phyloP scores from a whole-genome alignment of 2,329 filamentous ascomycete species.

The Aureobasidium melanogenum region DNA sequence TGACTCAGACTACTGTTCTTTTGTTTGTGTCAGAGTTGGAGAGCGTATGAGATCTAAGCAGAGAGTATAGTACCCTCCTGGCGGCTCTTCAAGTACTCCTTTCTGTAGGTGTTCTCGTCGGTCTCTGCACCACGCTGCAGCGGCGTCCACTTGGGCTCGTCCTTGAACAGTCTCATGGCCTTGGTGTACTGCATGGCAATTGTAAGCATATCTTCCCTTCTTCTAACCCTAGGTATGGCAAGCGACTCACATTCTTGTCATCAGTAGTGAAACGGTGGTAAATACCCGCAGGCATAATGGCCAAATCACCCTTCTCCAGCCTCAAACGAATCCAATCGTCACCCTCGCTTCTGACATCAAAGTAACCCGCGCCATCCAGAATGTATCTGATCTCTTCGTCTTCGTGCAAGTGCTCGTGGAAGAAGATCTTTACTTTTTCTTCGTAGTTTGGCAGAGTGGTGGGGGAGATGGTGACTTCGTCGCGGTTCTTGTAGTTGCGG shows the following conservation, averaged over 20 bases:
- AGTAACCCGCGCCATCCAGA: slow-evolving; percentile 77
- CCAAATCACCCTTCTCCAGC: slow-evolving; percentile 78
- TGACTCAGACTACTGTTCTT: neutral
- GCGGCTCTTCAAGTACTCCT: slow-evolving; percentile 57
- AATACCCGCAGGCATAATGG: slow-evolving; percentile 89
- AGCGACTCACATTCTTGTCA: slow-evolving; percentile 66
- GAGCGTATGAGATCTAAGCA: neutral
- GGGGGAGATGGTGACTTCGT: slow-evolving; percentile 84
- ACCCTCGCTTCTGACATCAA: slow-evolving; percentile 75
- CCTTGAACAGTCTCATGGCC: slow-evolving; percentile 94
- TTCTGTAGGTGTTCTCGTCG: slow-evolving; percentile 67
- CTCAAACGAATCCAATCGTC: slow-evolving; percentile 86
- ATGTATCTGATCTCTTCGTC: slow-evolving; percentile 98
- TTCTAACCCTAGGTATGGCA: neutral
- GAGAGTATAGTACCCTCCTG: slow-evolving; percentile 9
- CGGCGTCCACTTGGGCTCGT: slow-evolving; percentile 97
- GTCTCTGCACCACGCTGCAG: slow-evolving; percentile 72
- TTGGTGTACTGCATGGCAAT: slow-evolving; percentile 64
- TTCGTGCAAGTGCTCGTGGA: slow-evolving; percentile 91
- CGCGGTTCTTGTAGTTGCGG: slow-evolving; percentile 86
- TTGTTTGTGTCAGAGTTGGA: neutral
- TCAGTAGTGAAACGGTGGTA: slow-evolving; percentile 98
- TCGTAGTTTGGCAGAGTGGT: slow-evolving; percentile 80
- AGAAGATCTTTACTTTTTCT: slow-evolving; percentile 88
- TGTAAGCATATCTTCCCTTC: neutral